Base-by-base conservation (phyloP, 495 filamentous ascomycete genomes). In the Aspergillus ellipticus region DNA sequence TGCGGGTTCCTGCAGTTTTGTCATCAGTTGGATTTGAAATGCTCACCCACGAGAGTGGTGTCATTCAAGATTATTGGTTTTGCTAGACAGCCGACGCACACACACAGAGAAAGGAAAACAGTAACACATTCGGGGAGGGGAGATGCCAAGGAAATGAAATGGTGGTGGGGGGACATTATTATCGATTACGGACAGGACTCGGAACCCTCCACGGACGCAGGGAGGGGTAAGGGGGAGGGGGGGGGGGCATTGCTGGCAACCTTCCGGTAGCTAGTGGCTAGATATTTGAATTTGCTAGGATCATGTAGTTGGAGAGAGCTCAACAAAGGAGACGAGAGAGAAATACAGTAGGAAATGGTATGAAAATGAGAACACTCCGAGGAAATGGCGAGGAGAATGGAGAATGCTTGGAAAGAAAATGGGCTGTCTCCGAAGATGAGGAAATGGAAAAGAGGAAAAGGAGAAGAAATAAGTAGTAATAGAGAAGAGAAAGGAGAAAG, bases 231-330 rank as follows among this genome's bases (percentile, higher is more conserved):
- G n/a, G 7, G 24, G 42, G 16, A 28, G 42, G 16, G 1, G 42
- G 31, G 48, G 19, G n/a, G 28, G 49, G 45, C 33, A 28, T 55
- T 22, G 49, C 42, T 17, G 56, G 58, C 49, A 58, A 59, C 46
- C 60, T 59, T 47, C 61, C 48, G 48, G 59, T 64, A 67, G 57
- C 61, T 70, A 61, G 49, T 57, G 62, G 61, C 63, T 73, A 65
- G 63, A 62, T 65, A 66, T 54, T 63, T 73, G 66, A 60, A 72
- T 67, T 73, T 63, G 70, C 70, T 71, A 72, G 66, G 56, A 66
- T 69, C 69, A 69, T 68, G 63, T 70, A 69, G 61, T 71, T 66
- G 59, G 58, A 68, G 51, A 60, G 58, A 58, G 63, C 54, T 61
- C 65, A 63, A 73, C 66, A 67, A 69, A 72, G 54, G 63, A 73